A percentile compares a stretch with the other conserved stretches of the same genome.
Evolutionary conservation across 2,329 filamentous ascomycete species (phyloP).

Genomic region (Fusarium nelsonii): DNA sequence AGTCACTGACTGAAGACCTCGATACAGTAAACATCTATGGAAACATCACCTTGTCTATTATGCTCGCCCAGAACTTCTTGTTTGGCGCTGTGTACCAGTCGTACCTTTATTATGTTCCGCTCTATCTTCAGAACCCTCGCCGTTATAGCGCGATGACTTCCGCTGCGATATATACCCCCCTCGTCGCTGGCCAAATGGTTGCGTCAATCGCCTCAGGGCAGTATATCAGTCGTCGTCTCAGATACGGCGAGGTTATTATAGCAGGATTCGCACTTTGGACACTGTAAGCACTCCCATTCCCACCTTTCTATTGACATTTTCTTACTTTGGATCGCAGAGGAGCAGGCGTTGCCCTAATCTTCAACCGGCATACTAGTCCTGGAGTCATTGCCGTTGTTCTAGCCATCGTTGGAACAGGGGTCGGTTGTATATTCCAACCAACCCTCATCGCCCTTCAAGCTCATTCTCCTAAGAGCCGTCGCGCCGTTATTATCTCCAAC

Average conservation of each 20-base stretch:
- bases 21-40: not conserved
- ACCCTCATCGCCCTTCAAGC: slow-evolving; percentile 6
- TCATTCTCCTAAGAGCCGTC: slow-evolving; percentile 1
- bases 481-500: slow-evolving; percentile 5
- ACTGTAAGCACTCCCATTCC: not conserved
- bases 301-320: accelerated
- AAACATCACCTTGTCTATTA: not conserved
- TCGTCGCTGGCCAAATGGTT: not conserved
- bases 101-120: not conserved
- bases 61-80: not conserved
- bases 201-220: not conserved
- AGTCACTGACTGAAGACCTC: not conserved
- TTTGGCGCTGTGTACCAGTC: slow-evolving; percentile 6
- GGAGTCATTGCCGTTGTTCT: not conserved
- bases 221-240: not conserved
- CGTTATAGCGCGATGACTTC: not conserved
- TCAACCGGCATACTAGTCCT: not conserved
- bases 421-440: slow-evolving; percentile 1
- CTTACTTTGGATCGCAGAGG: not conserved
- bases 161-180: not conserved
- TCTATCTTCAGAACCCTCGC: not conserved
- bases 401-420: not conserved
- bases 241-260: slow-evolving; percentile 1
- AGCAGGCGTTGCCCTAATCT: not conserved
- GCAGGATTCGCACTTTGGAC: slow-evolving; percentile 1